phyloP scores from a whole-genome alignment of 148 eudicot genomes.

The Silene uniflora region DNA sequence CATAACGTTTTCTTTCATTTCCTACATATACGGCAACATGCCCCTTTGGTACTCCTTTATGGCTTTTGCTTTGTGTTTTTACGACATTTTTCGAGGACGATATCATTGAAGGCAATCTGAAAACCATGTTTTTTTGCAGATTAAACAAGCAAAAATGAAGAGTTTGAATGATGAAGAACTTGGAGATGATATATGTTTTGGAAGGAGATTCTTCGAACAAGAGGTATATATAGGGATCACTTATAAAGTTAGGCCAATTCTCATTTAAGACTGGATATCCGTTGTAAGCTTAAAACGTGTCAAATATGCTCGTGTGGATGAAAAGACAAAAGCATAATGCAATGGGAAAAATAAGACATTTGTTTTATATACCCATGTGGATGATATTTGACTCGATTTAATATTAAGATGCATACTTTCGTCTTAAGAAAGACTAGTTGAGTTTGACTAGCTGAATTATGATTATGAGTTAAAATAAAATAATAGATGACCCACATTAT shows the following conservation, averaged over 20 bases:
- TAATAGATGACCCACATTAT: conserved; percentile 22
- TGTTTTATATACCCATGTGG: no score
- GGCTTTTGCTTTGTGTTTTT: conserved; percentile 23
- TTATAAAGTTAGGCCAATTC: not conserved
- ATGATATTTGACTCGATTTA: no score
- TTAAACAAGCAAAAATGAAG: not conserved
- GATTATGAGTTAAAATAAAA: not conserved
- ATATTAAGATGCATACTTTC: no score
- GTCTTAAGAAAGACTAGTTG: no score
- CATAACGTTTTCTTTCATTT: conserved; percentile 38
- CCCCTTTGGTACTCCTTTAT: conserved; percentile 43
- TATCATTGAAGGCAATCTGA: conserved; percentile 34
- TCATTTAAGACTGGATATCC: no score
- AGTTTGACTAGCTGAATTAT: not conserved
- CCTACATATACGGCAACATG: conserved; percentile 58
- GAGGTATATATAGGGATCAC: conserved; percentile 18
- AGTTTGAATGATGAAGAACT: not conserved
- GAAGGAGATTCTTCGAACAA: conserved; percentile 11
- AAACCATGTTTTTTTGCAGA: conserved; percentile 30
- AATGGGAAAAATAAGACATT: no score
- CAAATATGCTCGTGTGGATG: no score
- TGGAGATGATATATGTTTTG: conserved; percentile 8
- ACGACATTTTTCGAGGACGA: conserved; percentile 25
- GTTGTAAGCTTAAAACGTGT: no score
- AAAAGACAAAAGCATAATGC: no score